Evolutionary conservation across 768 basidiomycete species (phyloP).

Genomic region (Tricholoma furcatifolium): DNA sequence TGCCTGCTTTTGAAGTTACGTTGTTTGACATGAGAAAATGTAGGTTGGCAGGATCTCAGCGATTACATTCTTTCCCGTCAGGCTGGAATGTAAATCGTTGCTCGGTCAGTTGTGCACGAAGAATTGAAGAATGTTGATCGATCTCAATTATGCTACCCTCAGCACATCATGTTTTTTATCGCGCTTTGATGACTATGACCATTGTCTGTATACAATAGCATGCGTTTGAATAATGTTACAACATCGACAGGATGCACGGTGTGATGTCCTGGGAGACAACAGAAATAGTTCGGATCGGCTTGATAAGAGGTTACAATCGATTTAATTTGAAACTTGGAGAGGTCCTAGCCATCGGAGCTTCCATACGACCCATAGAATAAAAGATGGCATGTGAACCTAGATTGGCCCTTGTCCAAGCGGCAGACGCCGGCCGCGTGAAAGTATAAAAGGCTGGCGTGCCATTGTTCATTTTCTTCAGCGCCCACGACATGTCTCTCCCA

Average conservation of each 20-base stretch:
- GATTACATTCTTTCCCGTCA: slow-evolving; percentile 77
- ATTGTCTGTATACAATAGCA: slow-evolving; percentile 18
- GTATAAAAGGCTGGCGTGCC: slow-evolving; percentile 16
- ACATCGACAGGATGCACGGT: neutral
- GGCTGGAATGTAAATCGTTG: slow-evolving; percentile 50
- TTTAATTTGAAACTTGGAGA: neutral
- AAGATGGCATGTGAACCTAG: neutral
- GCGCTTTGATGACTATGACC: slow-evolving; percentile 18
- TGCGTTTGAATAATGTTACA: slow-evolving; percentile 12
- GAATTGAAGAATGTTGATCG: neutral
- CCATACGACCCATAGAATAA: slow-evolving; percentile 1
- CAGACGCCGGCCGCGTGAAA: slow-evolving; percentile 5
- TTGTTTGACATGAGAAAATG: slow-evolving; percentile 12
- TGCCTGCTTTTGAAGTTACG: neutral
- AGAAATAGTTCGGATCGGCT: slow-evolving; percentile 9
- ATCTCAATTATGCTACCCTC: slow-evolving; percentile 17
- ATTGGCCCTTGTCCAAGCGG: neutral
- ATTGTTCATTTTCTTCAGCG: neutral
- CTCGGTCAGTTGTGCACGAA: neutral
- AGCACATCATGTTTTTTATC: slow-evolving; percentile 20
- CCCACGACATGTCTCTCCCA: slow-evolving; percentile 8
- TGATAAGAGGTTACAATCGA: neutral
- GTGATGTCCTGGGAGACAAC: neutral
- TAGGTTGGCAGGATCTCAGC: slow-evolving; percentile 81
- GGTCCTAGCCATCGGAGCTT: slow-evolving; percentile 1